Percentiles rank a stretch among this genome's conserved stretches.
Conservation (phyloP, 148 eudicot species). For the Persicaria maculosa region DNA sequence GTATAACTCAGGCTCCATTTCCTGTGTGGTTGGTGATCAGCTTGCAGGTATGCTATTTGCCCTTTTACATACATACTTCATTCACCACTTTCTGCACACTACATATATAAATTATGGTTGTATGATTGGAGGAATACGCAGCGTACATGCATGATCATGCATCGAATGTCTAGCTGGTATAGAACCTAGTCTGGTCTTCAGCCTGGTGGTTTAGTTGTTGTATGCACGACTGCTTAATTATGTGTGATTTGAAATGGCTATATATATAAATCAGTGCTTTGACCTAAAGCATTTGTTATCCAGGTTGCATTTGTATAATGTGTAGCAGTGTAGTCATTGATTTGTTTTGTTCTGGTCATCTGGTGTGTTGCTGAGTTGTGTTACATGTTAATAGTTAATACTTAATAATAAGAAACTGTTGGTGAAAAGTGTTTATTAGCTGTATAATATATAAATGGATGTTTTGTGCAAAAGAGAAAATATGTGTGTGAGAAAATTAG, state of each 20-base stretch:
- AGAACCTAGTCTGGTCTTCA: background rate
- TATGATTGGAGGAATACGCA: background rate
- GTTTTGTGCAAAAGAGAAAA: background rate
- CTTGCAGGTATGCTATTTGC: background rate
- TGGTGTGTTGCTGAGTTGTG: no score
- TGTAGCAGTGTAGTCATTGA: no score
- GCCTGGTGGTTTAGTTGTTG: background rate
- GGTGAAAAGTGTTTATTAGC: no score
- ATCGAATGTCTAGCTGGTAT: background rate
- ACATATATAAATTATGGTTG: background rate
- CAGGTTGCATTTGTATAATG: no score
- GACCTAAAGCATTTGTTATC: no score
- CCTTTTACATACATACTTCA: background rate
- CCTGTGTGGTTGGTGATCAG: background rate
- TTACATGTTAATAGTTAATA: no score
- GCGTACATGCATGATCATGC: background rate
- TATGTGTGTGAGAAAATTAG: background rate
- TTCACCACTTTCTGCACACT: background rate
- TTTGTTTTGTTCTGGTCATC: no score
- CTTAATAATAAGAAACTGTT: no score
- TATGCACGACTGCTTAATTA: background rate
- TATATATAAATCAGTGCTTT: no score
- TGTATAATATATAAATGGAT: no score
- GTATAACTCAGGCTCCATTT: conserved; percentile 25
- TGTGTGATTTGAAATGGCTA: no score